A percentile compares a stretch with the other conserved stretches of the same genome.
These are phyloP conservation scores for Aspergillus fumigatiaffinis DNA, from an alignment of 2,329 filamentous ascomycete species.

Conservation along the genomic window DNA sequence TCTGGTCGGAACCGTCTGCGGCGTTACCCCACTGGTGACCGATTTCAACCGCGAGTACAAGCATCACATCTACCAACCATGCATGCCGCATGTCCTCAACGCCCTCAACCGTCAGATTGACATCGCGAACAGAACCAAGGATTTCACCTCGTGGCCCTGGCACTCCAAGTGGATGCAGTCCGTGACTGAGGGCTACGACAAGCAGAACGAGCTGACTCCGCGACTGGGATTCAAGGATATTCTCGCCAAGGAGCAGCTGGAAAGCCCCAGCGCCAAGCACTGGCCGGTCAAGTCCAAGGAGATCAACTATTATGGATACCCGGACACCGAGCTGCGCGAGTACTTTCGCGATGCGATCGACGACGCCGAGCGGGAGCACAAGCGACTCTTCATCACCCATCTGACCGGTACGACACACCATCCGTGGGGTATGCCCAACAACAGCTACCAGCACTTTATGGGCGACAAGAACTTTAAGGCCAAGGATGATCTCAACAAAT, in stretches of 20 bases:
- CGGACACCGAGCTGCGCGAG: slow-evolving; percentile 28
- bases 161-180: slow-evolving; percentile 33
- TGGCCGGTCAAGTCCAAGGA: slow-evolving; percentile 22
- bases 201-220: slow-evolving; percentile 26
- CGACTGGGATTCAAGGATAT: slow-evolving; percentile 26
- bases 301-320: slow-evolving; percentile 32
- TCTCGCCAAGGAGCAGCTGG: slow-evolving; percentile 24
- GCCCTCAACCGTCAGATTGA: slow-evolving; percentile 22
- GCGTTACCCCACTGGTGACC: slow-evolving; percentile 39
- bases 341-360: slow-evolving; percentile 32
- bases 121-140: slow-evolving; percentile 17
- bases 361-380: slow-evolving; percentile 27
- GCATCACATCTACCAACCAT: slow-evolving; percentile 45
- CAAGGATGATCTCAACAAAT: slow-evolving; percentile 24
- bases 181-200: slow-evolving; percentile 28
- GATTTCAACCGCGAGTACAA: slow-evolving; percentile 44
- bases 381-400: slow-evolving; percentile 31
- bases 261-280: slow-evolving; percentile 22
- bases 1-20: slow-evolving; percentile 41
- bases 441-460: slow-evolving; percentile 22
- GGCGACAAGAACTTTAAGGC: slow-evolving; percentile 6
- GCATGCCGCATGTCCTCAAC: slow-evolving; percentile 37
- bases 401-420: slow-evolving; percentile 34
- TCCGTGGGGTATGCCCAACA: slow-evolving; percentile 28
- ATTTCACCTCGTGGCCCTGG: slow-evolving; percentile 32